Conservation (phyloP, 192 early-diverging fungal genomes). For the Coemansia sp. region DNA sequence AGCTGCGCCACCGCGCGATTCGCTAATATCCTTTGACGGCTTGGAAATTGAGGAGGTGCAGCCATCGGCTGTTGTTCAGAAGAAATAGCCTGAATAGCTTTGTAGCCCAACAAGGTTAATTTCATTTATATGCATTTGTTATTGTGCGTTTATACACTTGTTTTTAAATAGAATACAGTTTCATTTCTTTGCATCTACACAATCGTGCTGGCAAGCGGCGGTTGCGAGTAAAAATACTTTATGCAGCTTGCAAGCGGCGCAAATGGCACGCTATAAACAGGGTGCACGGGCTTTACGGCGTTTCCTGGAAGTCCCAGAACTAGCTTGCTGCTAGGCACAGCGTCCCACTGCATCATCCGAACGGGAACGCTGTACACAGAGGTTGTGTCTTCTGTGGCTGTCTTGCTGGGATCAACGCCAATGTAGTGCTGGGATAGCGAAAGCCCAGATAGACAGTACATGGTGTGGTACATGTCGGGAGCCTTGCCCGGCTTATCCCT, state of each 20-base stretch:
- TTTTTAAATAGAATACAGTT: no score
- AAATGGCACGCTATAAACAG: slow-evolving; percentile 36
- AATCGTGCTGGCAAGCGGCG: slow-evolving; percentile 19
- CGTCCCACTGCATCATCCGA: slow-evolving; percentile 48
- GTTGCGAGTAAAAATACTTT: slow-evolving; percentile 40
- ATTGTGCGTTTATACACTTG: neutral
- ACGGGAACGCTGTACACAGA: slow-evolving; percentile 37
- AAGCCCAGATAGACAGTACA: slow-evolving; percentile 85
- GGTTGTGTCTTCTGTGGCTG: slow-evolving; percentile 7
- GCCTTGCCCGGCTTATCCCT: slow-evolving; percentile 91
- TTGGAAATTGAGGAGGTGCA: neutral
- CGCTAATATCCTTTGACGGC: slow-evolving; percentile 1
- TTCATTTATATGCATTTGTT: no score
- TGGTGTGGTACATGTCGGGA: slow-evolving; percentile 93
- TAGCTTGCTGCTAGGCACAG: slow-evolving; percentile 4
- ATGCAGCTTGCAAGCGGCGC: slow-evolving; percentile 27
- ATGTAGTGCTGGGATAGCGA: slow-evolving; percentile 79
- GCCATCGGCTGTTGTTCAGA: neutral
- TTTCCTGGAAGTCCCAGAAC: slow-evolving; percentile 26
- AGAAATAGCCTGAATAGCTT: neutral
- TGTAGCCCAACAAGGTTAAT: no score
- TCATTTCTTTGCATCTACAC: no score
- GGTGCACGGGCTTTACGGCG: slow-evolving; percentile 33
- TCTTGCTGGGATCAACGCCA: slow-evolving; percentile 24
- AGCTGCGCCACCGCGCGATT: no score